A percentile compares a stretch with the other conserved stretches of the same genome.
Conservation (phyloP, 2,329 filamentous ascomycete genomes). For the Clarireedia monteithiana region DNA sequence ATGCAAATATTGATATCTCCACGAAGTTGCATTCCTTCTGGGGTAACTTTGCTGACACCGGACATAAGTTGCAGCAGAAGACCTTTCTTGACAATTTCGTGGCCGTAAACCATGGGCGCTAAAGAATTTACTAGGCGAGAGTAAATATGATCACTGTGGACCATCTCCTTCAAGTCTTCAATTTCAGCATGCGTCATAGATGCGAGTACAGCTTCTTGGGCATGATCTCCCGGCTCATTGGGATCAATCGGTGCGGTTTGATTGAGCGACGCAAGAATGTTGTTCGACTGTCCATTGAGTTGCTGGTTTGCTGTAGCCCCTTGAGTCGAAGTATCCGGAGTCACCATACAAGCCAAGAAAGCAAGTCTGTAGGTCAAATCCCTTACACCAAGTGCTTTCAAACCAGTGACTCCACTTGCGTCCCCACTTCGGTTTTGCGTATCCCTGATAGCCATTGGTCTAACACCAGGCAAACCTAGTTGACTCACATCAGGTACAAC, state of each 20-base stretch:
- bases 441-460: slow-evolving; percentile 77
- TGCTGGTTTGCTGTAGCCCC: slow-evolving; percentile 66
- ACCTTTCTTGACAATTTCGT: slow-evolving; percentile 96
- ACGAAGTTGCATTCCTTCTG: slow-evolving; percentile 90
- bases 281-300: slow-evolving; percentile 65
- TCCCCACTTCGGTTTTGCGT: slow-evolving; percentile 72
- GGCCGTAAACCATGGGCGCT: slow-evolving; percentile 94
- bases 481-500: slow-evolving; percentile 97
- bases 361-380: slow-evolving; percentile 92
- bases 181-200: slow-evolving; percentile 84
- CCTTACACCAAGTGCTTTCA: slow-evolving; percentile 88
- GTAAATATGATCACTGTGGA: slow-evolving; percentile 94
- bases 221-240: slow-evolving; percentile 68
- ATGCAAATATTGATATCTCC: slow-evolving; percentile 99
- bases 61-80: slow-evolving; percentile 89
- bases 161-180: slow-evolving; percentile 84
- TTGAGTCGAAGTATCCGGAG: slow-evolving; percentile 73
- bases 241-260: slow-evolving; percentile 61
- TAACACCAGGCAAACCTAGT: slow-evolving; percentile 77
- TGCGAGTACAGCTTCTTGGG: slow-evolving; percentile 78
- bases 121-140: slow-evolving; percentile 86
- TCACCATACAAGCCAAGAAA: slow-evolving; percentile 96
- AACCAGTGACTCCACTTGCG: slow-evolving; percentile 72
- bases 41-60: slow-evolving; percentile 86
- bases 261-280: slow-evolving; percentile 79